A percentile compares a stretch with the other conserved stretches of the same genome.
phyloP scores from a whole-genome alignment of 306 rosid species.

The Gastrolobium villosum region DNA sequence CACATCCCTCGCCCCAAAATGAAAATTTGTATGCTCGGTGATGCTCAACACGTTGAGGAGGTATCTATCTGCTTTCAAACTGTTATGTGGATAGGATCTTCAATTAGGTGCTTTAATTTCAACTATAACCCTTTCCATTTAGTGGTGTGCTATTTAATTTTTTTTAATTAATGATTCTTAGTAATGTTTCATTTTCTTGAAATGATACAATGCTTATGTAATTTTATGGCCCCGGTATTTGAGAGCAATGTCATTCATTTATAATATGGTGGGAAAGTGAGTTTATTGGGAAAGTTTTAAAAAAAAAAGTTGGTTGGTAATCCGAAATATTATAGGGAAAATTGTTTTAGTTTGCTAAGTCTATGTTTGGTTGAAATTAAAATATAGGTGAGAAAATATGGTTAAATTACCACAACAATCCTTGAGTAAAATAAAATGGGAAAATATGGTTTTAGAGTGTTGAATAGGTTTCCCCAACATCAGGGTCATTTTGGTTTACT shows the following conservation, averaged over 20 bases:
- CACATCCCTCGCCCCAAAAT: constrained; percentile 93
- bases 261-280: too few relatives aligned
- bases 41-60: constrained; percentile 69
- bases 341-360: too few relatives aligned
- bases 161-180: not conserved
- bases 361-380: too few relatives aligned
- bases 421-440: too few relatives aligned
- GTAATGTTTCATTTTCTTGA: not conserved
- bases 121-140: not conserved
- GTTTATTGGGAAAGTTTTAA: too few relatives aligned
- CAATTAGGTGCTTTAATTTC: not conserved
- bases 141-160: not conserved
- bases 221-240: not conserved
- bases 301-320: too few relatives aligned
- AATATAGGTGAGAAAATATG: too few relatives aligned
- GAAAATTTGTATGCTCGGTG: constrained; percentile 59
- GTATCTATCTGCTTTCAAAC: constrained; percentile 33
- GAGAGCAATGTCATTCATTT: not conserved
- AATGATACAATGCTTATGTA: not conserved
- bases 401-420: too few relatives aligned
- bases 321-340: too few relatives aligned
- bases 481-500: too few relatives aligned
- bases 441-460: too few relatives aligned
- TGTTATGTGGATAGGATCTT: not conserved
- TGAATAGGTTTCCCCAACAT: too few relatives aligned